Evolutionary conservation across 306 rosid genomes (phyloP).

Genomic region (Styphnolobium japonicum): DNA sequence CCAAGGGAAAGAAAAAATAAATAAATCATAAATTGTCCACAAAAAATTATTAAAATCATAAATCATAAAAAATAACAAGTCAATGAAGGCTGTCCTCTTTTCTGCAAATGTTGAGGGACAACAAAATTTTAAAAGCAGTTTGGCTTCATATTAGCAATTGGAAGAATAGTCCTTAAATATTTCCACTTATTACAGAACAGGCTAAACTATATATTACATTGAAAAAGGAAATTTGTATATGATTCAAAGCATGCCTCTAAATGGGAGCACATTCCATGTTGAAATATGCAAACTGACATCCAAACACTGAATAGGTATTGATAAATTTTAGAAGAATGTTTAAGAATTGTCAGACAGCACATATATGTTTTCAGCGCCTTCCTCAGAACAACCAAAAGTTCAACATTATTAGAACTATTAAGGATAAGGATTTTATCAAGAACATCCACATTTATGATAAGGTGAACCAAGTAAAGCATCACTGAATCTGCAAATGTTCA

Average conservation of each 20-base stretch:
- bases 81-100: neutral
- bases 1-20: neutral
- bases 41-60: neutral
- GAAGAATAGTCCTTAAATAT: neutral
- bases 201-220: neutral
- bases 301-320: neutral
- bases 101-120: neutral
- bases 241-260: neutral
- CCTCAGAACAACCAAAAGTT: neutral
- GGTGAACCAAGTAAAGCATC: slow-evolving; percentile 8
- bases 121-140: neutral
- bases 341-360: neutral
- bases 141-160: neutral
- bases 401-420: slow-evolving; percentile 5
- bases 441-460: neutral
- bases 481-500: neutral
- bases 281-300: neutral
- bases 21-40: neutral
- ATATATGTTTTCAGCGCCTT: neutral
- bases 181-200: neutral
- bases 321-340: neutral
- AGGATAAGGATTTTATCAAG: neutral
- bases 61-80: neutral
- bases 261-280: neutral
- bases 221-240: neutral